Evolutionary conservation across 2,329 filamentous ascomycete species (phyloP).

Genomic region (Trichoderma cornu-damae): DNA sequence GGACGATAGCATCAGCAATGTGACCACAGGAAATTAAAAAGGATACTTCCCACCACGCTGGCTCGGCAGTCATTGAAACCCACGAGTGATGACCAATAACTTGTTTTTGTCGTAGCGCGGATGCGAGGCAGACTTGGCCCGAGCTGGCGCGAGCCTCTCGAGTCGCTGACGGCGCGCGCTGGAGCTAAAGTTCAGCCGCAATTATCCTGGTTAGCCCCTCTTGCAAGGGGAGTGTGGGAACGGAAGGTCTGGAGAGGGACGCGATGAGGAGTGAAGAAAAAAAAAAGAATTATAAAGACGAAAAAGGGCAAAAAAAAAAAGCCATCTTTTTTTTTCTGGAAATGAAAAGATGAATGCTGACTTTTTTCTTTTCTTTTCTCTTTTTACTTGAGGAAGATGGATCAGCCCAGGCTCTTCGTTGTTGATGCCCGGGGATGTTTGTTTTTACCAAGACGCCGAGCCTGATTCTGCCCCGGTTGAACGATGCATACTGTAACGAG

Average conservation of each 20-base stretch:
- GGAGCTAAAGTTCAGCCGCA: constrained; percentile 12
- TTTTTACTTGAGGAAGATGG: too few relatives aligned
- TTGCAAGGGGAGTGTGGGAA: background rate
- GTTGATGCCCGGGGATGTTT: background rate
- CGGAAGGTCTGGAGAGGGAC: background rate
- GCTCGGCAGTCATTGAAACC: constrained; percentile 3
- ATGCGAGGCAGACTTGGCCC: constrained; percentile 4
- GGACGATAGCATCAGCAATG: background rate
- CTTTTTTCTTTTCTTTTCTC: too few relatives aligned
- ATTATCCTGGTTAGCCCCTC: background rate
- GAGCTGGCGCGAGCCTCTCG: too few relatives aligned
- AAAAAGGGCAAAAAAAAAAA: background rate
- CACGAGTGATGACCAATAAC: background rate
- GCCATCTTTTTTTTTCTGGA: background rate
- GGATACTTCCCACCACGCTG: background rate
- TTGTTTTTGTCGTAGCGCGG: constrained; percentile 3
- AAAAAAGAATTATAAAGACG: background rate
- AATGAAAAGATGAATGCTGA: background rate
- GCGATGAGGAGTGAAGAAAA: background rate
- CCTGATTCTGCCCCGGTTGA: constrained; percentile 5
- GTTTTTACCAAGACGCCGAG: background rate
- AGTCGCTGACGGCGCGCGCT: constrained; percentile 4
- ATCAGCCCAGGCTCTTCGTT: too few relatives aligned
- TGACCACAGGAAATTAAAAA: background rate
- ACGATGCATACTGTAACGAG: background rate